phyloP scores from a whole-genome alignment of 2,329 filamentous ascomycete species.

The Fusarium pseudoanthophilum region DNA sequence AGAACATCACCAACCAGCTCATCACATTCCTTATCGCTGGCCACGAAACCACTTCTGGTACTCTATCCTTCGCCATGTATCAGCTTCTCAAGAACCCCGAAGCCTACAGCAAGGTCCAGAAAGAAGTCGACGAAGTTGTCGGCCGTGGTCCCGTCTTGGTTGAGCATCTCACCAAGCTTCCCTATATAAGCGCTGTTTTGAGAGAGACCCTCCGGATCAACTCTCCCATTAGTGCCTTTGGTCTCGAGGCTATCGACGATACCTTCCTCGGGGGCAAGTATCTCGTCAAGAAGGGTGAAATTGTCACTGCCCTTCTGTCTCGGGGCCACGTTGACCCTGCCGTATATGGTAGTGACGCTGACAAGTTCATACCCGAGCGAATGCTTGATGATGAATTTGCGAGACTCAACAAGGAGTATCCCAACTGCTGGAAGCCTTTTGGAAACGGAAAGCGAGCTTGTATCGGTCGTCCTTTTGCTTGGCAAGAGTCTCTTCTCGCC shows the following conservation, averaged over 20 bases:
- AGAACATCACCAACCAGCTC: conserved; percentile 74
- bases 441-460: conserved; percentile 77
- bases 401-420: conserved; percentile 67
- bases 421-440: conserved; percentile 77
- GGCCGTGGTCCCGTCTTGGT: conserved; percentile 67
- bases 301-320: conserved; percentile 60
- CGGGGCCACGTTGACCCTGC: conserved; percentile 70
- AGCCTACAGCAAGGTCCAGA: conserved; percentile 68
- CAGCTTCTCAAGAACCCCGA: conserved; percentile 72
- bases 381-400: conserved; percentile 77
- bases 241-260: conserved; percentile 64
- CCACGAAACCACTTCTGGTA: conserved; percentile 77
- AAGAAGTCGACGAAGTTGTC: conserved; percentile 74
- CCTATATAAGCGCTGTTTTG: conserved; percentile 72
- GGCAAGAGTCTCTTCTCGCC: conserved; percentile 75
- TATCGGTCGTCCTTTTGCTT: conserved; percentile 78
- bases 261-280: conserved; percentile 71
- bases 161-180: conserved; percentile 71
- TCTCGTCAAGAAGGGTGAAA: conserved; percentile 62
- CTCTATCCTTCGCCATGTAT: conserved; percentile 73
- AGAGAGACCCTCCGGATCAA: conserved; percentile 73
- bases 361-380: conserved; percentile 75
- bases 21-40: conserved; percentile 78
- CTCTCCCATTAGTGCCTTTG: conserved; percentile 69
- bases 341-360: conserved; percentile 73